A percentile compares a stretch with the other conserved stretches of the same genome.
Evolutionary conservation across 768 basidiomycete genomes (phyloP).

Genomic region (Strobilomyces dryophilus): DNA sequence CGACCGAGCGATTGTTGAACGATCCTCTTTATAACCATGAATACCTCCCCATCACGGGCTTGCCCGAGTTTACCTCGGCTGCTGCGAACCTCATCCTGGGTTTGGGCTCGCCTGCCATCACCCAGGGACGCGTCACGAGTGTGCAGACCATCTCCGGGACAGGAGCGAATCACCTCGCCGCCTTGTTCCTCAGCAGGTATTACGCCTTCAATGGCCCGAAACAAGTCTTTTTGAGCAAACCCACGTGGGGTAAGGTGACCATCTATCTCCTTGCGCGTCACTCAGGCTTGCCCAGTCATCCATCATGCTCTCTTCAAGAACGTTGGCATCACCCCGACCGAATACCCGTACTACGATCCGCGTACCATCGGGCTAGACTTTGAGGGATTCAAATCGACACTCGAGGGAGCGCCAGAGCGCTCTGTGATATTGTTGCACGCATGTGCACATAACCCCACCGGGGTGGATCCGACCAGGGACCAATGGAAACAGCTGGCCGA

Average conservation of each 20-base stretch:
- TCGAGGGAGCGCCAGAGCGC: conserved; percentile 62
- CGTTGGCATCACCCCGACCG: conserved; percentile 80
- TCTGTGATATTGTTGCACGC: conserved; percentile 91
- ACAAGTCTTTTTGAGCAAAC: conserved; percentile 81
- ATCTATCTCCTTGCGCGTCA: background rate
- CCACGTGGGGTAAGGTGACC: conserved; percentile 80
- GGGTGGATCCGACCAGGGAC: conserved; percentile 85
- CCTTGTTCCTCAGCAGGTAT: conserved; percentile 77
- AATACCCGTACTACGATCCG: conserved; percentile 94
- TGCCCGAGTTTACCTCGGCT: conserved; percentile 74
- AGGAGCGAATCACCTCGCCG: conserved; percentile 92
- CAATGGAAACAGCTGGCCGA: conserved; percentile 82
- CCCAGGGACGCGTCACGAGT: conserved; percentile 67
- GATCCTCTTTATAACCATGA: conserved; percentile 82
- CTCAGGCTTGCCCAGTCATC: conserved; percentile 49
- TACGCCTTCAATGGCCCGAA: conserved; percentile 67
- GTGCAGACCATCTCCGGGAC: conserved; percentile 96
- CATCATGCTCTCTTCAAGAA: conserved; percentile 90
- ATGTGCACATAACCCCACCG: conserved; percentile 96
- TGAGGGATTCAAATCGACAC: conserved; percentile 53
- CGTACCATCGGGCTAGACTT: conserved; percentile 86
- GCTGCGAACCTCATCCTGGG: conserved; percentile 85
- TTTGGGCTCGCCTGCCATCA: conserved; percentile 61
- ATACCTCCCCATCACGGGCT: conserved; percentile 87
- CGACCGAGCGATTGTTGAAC: conserved; percentile 62